phyloP scores from a whole-genome alignment of 2,329 filamentous ascomycete species.

The Thermoascus crustaceus region DNA sequence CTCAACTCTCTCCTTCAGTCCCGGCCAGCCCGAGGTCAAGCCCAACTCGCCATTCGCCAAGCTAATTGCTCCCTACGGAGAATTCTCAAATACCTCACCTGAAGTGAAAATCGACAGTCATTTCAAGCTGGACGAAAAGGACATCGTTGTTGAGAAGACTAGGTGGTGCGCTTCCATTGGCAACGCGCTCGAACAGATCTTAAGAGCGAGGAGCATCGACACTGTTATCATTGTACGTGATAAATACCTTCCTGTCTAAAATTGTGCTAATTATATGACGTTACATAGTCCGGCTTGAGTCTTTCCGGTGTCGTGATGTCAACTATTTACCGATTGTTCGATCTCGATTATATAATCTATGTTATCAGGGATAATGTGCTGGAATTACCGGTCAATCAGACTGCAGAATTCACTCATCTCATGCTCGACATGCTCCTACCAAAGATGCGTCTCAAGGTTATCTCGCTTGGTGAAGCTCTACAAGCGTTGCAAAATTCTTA shows the following conservation, averaged over 20 bases:
- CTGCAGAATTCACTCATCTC: conserved; percentile 10
- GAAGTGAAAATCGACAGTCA: conserved; percentile 24
- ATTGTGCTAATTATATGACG: neutral
- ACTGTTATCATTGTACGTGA: conserved; percentile 32
- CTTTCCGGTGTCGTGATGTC: conserved; percentile 37
- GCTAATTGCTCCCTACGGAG: conserved; percentile 20
- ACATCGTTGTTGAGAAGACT: conserved; percentile 34
- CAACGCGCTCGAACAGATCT: conserved; percentile 34
- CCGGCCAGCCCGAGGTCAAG: conserved; percentile 27
- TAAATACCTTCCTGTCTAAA: neutral
- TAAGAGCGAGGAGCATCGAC: conserved; percentile 32
- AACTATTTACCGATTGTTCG: conserved; percentile 37
- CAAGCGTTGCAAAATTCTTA: conserved; percentile 29
- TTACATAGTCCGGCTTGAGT: conserved; percentile 30
- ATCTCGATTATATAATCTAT: conserved; percentile 38
- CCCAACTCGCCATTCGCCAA: conserved; percentile 27
- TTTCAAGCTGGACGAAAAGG: conserved; percentile 23
- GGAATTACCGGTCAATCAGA: conserved; percentile 19
- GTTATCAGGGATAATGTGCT: conserved; percentile 31
- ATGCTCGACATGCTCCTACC: conserved; percentile 18
- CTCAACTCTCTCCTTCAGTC: conserved; percentile 32
- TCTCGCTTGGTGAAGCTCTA: conserved; percentile 13
- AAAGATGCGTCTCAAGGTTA: conserved; percentile 19
- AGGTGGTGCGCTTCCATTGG: conserved; percentile 37
- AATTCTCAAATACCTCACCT: conserved; percentile 16